These are phyloP conservation scores for Cymbidium sinense DNA, from an alignment of 106 monocot genomes.

Conservation along the genomic window DNA sequence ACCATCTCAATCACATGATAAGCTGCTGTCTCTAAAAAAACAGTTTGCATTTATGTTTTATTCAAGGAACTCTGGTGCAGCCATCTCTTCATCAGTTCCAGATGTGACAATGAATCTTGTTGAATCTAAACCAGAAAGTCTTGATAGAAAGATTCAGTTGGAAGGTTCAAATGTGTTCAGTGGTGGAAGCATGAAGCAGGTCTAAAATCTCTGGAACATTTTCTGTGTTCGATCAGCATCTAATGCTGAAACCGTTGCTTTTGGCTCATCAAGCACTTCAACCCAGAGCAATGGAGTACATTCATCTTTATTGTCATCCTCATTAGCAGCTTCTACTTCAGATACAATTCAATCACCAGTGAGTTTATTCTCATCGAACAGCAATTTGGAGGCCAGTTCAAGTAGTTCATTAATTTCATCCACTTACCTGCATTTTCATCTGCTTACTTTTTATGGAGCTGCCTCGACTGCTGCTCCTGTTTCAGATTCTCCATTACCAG, in stretches of 20 bases:
- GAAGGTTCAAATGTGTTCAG: conserved; percentile 2
- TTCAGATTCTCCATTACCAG: conserved; percentile 11
- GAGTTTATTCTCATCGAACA: conserved; percentile 2
- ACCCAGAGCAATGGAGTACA: conserved; percentile 17
- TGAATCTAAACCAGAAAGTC: conserved; percentile 11
- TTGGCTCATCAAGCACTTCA: conserved; percentile 13
- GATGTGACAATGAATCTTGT: conserved; percentile 5
- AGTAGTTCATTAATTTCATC: conserved; percentile 12
- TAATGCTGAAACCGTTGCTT: conserved; percentile 5
- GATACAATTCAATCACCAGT: not conserved
- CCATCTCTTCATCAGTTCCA: conserved; percentile 9
- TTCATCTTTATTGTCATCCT: conserved; percentile 6
- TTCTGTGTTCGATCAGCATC: conserved; percentile 12
- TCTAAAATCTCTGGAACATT: conserved; percentile 9
- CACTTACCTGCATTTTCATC: conserved; percentile 21
- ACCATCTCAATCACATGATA: conserved; percentile 13
- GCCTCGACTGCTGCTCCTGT: not conserved
- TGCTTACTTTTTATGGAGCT: conserved; percentile 15
- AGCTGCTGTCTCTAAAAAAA: conserved; percentile 13
- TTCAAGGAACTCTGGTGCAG: conserved; percentile 7
- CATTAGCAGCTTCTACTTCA: conserved; percentile 1
- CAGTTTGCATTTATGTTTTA: conserved; percentile 16
- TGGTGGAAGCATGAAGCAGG: not conserved
- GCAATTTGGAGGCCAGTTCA: conserved; percentile 8
- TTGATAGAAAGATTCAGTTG: not conserved